Base-by-base conservation (phyloP, 2,329 filamentous ascomycete species). In the Pleoardoris graminearum region DNA sequence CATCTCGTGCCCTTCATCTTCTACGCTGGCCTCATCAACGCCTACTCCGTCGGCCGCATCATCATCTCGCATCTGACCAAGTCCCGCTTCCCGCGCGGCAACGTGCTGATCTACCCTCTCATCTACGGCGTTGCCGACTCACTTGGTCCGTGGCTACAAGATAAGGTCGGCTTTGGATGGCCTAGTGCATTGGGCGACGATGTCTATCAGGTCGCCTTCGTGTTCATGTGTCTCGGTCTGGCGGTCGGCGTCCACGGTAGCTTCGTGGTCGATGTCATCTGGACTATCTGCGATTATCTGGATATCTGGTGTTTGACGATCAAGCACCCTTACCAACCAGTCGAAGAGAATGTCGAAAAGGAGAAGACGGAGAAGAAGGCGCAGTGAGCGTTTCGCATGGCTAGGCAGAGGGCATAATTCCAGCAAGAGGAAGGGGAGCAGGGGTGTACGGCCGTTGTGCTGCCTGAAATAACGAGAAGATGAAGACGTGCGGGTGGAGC, bases 301-400 rank as follows among this genome's bases (percentile, higher is more conserved):
- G 94, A 99, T 71, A 99, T 99, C 62, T 97, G 91, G 91, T 99
- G 94, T 71, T 79, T 99, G 71, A 96, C 90, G 1, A 99, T 99
- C 77, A 99, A 99, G 82, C 87, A 97, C 66, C 84, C 84, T 0
- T 80, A 80, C 55, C 70, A 78, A 30, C 77, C 79, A 50, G 72
- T 67, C 38, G 63, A 72, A 51, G 68, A 66, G 33, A 60, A 65
- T 3, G n/a, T 36, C n/a, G 33, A 36, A n/a, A 36, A 36, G 33
- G 41, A 53, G 21, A 60, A 65, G 48, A 54, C 60, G 43, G 55
- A 47, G 32, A 63, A 63, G 59, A 69, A 70, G 55, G 67, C 36
- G 7, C 56, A 65, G 45, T 69, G n/a, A 38, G 44, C 10, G 8
- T 12, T 2, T 19, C 2, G 12, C 7, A 12, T 12, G 7, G 16